Conservation (phyloP, 2,329 filamentous ascomycete species). For the Penicillium concentricum region DNA sequence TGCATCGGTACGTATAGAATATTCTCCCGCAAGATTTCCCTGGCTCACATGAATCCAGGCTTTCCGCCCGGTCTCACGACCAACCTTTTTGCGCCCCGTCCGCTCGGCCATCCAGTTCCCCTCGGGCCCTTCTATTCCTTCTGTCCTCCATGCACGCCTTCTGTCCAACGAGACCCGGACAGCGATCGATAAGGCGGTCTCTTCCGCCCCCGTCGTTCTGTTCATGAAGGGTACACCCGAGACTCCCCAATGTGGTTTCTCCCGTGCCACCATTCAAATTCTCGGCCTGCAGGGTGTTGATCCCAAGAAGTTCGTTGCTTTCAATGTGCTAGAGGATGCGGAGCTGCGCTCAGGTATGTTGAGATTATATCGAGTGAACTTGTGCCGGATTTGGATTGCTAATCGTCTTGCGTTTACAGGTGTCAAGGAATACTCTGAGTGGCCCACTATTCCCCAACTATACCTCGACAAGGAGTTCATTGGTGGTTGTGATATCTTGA, state of each 20-base stretch:
- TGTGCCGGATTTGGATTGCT: not conserved
- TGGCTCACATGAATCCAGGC: slow-evolving; percentile 19
- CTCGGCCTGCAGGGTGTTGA: slow-evolving; percentile 92
- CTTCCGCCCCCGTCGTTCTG: slow-evolving; percentile 84
- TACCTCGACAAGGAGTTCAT: slow-evolving; percentile 96
- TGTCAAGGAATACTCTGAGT: slow-evolving; percentile 99
- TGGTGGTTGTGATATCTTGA: slow-evolving; percentile 94
- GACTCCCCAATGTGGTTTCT: slow-evolving; percentile 95
- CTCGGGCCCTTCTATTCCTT: slow-evolving; percentile 39
- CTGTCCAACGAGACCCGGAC: slow-evolving; percentile 76
- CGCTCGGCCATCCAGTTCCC: slow-evolving; percentile 15
- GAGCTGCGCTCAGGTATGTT: slow-evolving; percentile 75
- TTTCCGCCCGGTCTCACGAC: slow-evolving; percentile 32
- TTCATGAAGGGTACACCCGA: slow-evolving; percentile 99
- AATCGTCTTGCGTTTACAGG: slow-evolving; percentile 51
- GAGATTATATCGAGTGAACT: not conserved
- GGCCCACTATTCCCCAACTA: slow-evolving; percentile 96
- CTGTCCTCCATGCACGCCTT: slow-evolving; percentile 53
- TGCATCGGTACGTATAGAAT: slow-evolving; percentile 16
- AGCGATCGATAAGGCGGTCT: slow-evolving; percentile 88
- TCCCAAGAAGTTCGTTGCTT: slow-evolving; percentile 93
- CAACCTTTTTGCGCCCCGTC: slow-evolving; percentile 21
- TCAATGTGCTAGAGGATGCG: slow-evolving; percentile 91
- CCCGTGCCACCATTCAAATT: slow-evolving; percentile 90
- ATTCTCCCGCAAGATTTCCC: not conserved